Percentiles rank a stretch among this genome's conserved stretches.
Conservation (phyloP, 2,329 filamentous ascomycete species). For the Cytospora paraplurivora region DNA sequence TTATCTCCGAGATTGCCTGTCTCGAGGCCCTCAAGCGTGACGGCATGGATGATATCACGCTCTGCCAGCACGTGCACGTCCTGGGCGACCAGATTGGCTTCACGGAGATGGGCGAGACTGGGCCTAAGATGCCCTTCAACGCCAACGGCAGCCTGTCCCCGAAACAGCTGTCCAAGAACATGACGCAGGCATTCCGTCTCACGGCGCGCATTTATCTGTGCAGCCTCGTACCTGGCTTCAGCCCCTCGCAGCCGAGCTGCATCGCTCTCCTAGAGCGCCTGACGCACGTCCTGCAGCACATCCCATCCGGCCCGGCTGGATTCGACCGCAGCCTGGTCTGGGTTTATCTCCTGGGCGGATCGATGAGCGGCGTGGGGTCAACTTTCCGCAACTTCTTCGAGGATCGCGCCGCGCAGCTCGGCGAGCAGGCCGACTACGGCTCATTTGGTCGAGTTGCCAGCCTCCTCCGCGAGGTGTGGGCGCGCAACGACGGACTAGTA, state of each 20-base stretch:
- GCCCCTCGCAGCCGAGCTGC: constrained; percentile 72
- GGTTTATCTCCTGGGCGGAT: constrained; percentile 88
- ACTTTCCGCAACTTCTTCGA: constrained; percentile 77
- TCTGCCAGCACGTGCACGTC: constrained; percentile 88
- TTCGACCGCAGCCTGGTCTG: constrained; percentile 91
- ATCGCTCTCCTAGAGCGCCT: constrained; percentile 78
- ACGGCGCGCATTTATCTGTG: constrained; percentile 96
- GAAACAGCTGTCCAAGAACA: constrained; percentile 82
- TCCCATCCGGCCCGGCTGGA: constrained; percentile 78
- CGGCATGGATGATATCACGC: constrained; percentile 80
- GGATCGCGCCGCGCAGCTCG: constrained; percentile 73
- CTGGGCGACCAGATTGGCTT: constrained; percentile 83
- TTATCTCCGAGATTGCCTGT: constrained; percentile 96
- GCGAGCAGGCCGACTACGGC: constrained; percentile 76
- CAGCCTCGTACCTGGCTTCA: constrained; percentile 87
- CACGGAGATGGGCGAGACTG: constrained; percentile 68
- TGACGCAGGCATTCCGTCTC: constrained; percentile 86
- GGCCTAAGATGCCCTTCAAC: constrained; percentile 62
- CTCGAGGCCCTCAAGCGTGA: constrained; percentile 84
- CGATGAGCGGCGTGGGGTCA: constrained; percentile 71
- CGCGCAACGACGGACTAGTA: constrained; percentile 62
- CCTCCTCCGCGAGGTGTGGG: constrained; percentile 83
- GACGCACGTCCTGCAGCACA: constrained; percentile 73
- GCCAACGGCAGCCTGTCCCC: constrained; percentile 76
- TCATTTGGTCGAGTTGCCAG: constrained; percentile 82